Base-by-base conservation (phyloP, 352 stramenopile species). In the Phytophthora constricta region DNA sequence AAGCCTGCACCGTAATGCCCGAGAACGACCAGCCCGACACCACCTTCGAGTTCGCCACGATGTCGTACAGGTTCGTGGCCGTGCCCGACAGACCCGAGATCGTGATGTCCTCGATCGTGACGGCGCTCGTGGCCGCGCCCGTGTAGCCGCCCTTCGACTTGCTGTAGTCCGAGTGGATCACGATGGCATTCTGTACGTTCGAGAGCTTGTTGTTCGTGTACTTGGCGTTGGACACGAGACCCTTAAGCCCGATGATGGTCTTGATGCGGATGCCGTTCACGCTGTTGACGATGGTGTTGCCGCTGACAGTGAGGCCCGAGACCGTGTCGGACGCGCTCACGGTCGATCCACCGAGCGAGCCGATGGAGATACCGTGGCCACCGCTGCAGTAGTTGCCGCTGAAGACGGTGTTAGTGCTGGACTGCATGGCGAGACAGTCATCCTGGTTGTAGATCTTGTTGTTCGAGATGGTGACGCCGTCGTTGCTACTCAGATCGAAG, bases 191-290 rank as follows among this genome's bases (percentile, higher is more conserved):
- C 7, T 23, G 5, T 5, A 59, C 51, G 51, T 59, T 59, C 25
- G 22, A 49, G 20, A 59, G 23, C 4, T 33, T 34, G 34, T 59
- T 59, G 23, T 59, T 14, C 9, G 43, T 39, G 39, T 68, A 72
- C 48, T 47, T 52, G 28, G 58, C 47, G 27, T 64, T 53, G 4
- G 41, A 28, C 28, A 77, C 64, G 11, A 65, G 39, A 17, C 64
- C 70, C 23, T 68, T 46, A 1, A 66, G 26, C 49, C 63, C 51
- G 28, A 66, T 73, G 45, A 78, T 68, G 14, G 70, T 72, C 41
- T 77, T 79, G 58, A 82, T 82, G 9, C 70, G 70, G 14, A 78
- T 17, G 8, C 70, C 70, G 28, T 77, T 74, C 54, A 42, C 26
- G 53, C 53, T 62, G 69, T 82, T 34, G 27, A 62, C 22, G 60